phyloP scores from a whole-genome alignment of 1,284 basidiomycete genomes.

The Lignosus rhinocerotis region DNA sequence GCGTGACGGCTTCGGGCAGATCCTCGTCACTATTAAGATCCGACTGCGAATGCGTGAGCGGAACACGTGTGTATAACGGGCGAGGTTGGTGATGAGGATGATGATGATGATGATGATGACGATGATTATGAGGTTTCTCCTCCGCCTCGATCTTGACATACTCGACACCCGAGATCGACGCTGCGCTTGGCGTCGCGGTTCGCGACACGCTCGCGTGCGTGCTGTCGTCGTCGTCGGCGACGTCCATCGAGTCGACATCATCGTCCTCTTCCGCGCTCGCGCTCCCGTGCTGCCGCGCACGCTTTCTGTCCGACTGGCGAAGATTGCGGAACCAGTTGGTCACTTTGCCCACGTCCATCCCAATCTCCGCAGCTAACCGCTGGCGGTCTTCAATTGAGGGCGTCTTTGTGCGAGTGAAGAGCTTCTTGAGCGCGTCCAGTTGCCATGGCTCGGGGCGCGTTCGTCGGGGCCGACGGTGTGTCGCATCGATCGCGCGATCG shows the following conservation, averaged over 20 bases:
- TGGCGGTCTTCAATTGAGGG: conserved; percentile 78
- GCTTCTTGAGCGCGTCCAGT: conserved; percentile 67
- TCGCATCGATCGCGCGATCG: conserved; percentile 29
- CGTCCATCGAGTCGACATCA: conserved; percentile 28
- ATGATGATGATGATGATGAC: conserved; percentile 4
- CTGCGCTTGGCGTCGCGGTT: conserved; percentile 27
- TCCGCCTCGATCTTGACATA: conserved; percentile 43
- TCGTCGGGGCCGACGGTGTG: conserved; percentile 44
- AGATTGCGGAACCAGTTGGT: conserved; percentile 87
- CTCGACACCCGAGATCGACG: conserved; percentile 31
- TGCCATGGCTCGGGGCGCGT: conserved; percentile 78
- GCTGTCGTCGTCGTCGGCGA: conserved; percentile 31
- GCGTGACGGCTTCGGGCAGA: conserved; percentile 69
- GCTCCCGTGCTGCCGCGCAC: conserved; percentile 33
- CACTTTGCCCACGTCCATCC: conserved; percentile 79
- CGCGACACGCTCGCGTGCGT: conserved; percentile 30
- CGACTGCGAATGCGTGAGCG: conserved; percentile 39
- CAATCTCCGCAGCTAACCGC: conserved; percentile 68
- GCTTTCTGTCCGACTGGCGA: conserved; percentile 70
- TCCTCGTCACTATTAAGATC: conserved; percentile 62
- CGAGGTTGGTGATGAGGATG: conserved; percentile 12
- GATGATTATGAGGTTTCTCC: conserved; percentile 11
- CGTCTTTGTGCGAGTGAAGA: conserved; percentile 67
- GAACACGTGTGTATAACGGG: conserved; percentile 27
- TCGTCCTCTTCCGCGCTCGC: conserved; percentile 34